A percentile compares a stretch with the other conserved stretches of the same genome.
Evolutionary conservation across 23 red algal species (phyloP).

Genomic region (Gracilaria domingensis): DNA sequence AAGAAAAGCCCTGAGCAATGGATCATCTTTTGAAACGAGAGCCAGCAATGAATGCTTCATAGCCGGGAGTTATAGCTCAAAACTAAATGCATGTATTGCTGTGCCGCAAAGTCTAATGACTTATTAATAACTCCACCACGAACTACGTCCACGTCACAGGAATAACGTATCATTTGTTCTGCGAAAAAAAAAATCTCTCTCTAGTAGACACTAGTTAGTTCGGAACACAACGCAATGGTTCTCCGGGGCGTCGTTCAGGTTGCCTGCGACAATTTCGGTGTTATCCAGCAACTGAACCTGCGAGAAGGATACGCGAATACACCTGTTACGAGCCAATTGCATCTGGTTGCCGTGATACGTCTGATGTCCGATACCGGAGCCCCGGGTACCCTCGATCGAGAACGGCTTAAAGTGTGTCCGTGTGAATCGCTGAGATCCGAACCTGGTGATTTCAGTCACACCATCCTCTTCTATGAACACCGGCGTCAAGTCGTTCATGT

Average conservation of each 20-base stretch:
- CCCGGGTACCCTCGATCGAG: background rate
- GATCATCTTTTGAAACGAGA: too few relatives aligned
- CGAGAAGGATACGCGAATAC: conserved; percentile 25
- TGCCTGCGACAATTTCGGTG: too few relatives aligned
- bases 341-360: conserved; percentile 28
- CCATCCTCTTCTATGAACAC: conserved; percentile 7
- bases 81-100: too few relatives aligned
- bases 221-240: conserved; percentile 39
- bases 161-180: too few relatives aligned
- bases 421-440: conserved; percentile 18
- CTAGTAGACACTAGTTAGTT: too few relatives aligned
- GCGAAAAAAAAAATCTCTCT: too few relatives aligned
- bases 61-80: too few relatives aligned
- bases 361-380: conserved; percentile 48
- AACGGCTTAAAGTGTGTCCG: conserved; percentile 41
- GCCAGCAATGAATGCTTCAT: too few relatives aligned
- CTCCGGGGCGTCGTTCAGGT: background rate
- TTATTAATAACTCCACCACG: too few relatives aligned
- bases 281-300: background rate
- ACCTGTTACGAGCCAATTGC: background rate
- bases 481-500: conserved; percentile 8
- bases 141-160: too few relatives aligned
- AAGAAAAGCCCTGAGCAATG: too few relatives aligned
- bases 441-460: background rate
- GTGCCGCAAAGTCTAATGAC: too few relatives aligned